phyloP scores from a whole-genome alignment of 2,329 filamentous ascomycete genomes.

The Apiospora malaysiana region DNA sequence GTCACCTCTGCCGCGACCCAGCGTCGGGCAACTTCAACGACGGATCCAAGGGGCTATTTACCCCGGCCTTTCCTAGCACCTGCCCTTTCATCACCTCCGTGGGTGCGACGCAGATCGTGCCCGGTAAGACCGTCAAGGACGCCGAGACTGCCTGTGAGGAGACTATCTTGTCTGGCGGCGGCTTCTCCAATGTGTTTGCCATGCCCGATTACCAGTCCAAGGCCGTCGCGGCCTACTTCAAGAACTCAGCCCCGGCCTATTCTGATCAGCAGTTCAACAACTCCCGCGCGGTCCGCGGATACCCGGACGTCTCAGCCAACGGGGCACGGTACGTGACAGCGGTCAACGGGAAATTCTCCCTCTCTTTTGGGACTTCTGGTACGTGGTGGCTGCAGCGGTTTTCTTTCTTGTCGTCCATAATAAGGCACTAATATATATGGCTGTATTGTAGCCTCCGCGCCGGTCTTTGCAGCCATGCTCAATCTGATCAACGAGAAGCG shows the following conservation, averaged over 20 bases:
- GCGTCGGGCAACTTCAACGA: slow-evolving; percentile 38
- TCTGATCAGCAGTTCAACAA: slow-evolving; percentile 53
- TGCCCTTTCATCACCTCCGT: slow-evolving; percentile 59
- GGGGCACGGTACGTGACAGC: slow-evolving; percentile 51
- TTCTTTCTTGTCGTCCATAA: not conserved
- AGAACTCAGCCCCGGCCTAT: slow-evolving; percentile 47
- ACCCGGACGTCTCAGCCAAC: slow-evolving; percentile 54
- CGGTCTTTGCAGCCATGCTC: slow-evolving; percentile 33
- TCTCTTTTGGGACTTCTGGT: slow-evolving; percentile 56
- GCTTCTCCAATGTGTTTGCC: slow-evolving; percentile 56
- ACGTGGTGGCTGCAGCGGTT: slow-evolving; percentile 6
- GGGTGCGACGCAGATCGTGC: slow-evolving; percentile 54
- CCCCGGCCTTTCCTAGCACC: slow-evolving; percentile 51
- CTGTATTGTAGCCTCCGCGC: slow-evolving; percentile 36
- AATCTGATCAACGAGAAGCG: slow-evolving; percentile 34
- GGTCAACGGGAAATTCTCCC: slow-evolving; percentile 46
- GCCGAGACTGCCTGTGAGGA: slow-evolving; percentile 53
- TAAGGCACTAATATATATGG: slow-evolving; percentile 37
- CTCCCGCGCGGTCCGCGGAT: slow-evolving; percentile 49
- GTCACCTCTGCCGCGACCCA: slow-evolving; percentile 43
- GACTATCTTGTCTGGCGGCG: slow-evolving; percentile 53
- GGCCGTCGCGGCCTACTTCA: slow-evolving; percentile 48
- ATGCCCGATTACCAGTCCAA: slow-evolving; percentile 53
- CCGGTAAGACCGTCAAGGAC: slow-evolving; percentile 44
- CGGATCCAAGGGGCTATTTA: slow-evolving; percentile 46